Evolutionary conservation across 2,329 filamentous ascomycete species (phyloP).

Genomic region (Colletotrichum agaves): DNA sequence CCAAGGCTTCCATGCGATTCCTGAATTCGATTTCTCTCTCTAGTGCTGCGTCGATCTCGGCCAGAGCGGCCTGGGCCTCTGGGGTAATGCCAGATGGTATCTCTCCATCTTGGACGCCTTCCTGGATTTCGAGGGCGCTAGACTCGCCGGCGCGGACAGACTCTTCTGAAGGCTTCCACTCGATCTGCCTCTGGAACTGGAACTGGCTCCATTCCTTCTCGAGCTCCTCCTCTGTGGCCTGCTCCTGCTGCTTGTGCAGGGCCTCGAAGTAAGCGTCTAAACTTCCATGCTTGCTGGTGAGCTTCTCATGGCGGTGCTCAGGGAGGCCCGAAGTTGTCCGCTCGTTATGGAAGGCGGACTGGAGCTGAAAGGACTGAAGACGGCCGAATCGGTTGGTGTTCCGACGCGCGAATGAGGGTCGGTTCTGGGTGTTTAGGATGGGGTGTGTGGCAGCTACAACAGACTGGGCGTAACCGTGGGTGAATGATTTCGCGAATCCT

Average conservation of each 20-base stretch:
- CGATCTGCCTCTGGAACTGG: conserved; percentile 87
- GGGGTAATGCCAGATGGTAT: conserved; percentile 48
- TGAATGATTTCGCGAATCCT: conserved; percentile 96
- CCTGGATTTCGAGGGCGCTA: conserved; percentile 57
- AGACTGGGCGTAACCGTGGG: conserved; percentile 97
- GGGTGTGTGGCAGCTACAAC: conserved; percentile 93
- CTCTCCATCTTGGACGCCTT: conserved; percentile 48
- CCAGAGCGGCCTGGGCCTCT: conserved; percentile 70
- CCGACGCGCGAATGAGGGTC: conserved; percentile 70
- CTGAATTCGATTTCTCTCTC: conserved; percentile 78
- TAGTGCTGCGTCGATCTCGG: conserved; percentile 86
- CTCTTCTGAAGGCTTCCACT: conserved; percentile 78
- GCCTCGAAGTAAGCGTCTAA: conserved; percentile 93
- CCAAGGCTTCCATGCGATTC: conserved; percentile 56
- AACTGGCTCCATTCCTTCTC: conserved; percentile 92
- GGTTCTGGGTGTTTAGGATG: conserved; percentile 78
- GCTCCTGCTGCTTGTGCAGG: conserved; percentile 81
- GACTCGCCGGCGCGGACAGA: conserved; percentile 71
- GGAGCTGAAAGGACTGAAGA: conserved; percentile 71
- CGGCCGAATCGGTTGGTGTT: conserved; percentile 65
- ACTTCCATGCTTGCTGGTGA: conserved; percentile 65
- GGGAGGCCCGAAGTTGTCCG: conserved; percentile 61
- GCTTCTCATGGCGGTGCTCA: conserved; percentile 67
- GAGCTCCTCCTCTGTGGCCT: conserved; percentile 62
- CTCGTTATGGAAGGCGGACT: conserved; percentile 77